Conservation (phyloP, 306 rosid species). For the Biancaea sappan region DNA sequence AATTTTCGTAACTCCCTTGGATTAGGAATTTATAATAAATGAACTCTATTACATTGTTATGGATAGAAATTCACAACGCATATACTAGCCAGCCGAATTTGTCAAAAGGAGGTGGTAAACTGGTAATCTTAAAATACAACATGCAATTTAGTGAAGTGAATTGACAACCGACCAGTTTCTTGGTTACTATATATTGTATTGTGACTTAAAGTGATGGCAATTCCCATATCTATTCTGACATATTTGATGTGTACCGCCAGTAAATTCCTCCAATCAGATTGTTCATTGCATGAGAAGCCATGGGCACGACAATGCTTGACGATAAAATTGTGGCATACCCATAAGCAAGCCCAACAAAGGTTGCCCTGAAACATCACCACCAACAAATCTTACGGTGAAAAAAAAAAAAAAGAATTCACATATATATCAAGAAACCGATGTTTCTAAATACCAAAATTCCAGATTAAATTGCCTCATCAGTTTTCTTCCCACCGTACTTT, state of each 20-base stretch:
- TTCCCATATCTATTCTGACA: conserved; percentile 35
- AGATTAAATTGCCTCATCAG: conserved; percentile 3
- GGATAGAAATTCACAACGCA: conserved; percentile 9
- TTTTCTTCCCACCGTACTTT: neutral
- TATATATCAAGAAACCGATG: neutral
- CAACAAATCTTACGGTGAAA: conserved; percentile 20
- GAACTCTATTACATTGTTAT: conserved; percentile 13
- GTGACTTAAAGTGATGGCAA: conserved; percentile 15
- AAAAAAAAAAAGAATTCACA: neutral
- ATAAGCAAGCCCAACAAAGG: conserved; percentile 84
- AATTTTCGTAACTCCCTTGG: neutral
- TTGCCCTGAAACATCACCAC: conserved; percentile 72
- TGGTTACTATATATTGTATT: neutral
- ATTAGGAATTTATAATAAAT: conserved; percentile 34
- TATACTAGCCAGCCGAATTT: conserved; percentile 6
- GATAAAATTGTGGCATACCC: conserved; percentile 81
- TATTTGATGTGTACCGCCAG: conserved; percentile 64
- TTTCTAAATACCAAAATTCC: neutral
- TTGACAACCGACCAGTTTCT: neutral
- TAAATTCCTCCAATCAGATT: conserved; percentile 80
- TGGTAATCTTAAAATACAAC: neutral
- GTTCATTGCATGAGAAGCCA: conserved; percentile 86
- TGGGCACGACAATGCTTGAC: conserved; percentile 79
- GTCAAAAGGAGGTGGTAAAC: conserved; percentile 3
- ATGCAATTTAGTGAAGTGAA: neutral